Percentiles rank a stretch among this genome's conserved stretches.
Conservation (phyloP, 2,329 filamentous ascomycete genomes). For the Ceratocystis diversiconidia region DNA sequence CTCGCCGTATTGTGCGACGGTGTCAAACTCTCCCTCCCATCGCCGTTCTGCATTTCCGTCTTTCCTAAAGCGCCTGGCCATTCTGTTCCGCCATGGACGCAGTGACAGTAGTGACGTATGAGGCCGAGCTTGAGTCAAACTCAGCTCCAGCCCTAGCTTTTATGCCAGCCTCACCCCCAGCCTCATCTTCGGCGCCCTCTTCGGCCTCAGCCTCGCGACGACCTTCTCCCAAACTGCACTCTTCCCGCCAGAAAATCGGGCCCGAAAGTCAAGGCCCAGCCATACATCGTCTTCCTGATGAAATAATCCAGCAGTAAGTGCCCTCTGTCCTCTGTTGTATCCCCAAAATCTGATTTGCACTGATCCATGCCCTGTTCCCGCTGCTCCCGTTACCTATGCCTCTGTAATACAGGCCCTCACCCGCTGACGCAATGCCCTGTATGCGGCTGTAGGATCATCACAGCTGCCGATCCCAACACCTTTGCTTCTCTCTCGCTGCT, state of each 20-base stretch:
- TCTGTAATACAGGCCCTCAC: not conserved
- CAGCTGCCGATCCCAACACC: slow-evolving; percentile 43
- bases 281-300: slow-evolving; percentile 47
- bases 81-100: not conserved
- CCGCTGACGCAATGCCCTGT: slow-evolving; percentile 10
- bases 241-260: not conserved
- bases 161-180: not conserved
- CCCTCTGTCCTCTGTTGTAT: slow-evolving; percentile 22
- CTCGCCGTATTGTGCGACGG: too few species aligned
- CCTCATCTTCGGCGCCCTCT: not conserved
- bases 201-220: not conserved
- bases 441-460: slow-evolving; percentile 39
- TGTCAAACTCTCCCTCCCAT: not conserved
- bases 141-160: not conserved
- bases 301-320: slow-evolving; percentile 52
- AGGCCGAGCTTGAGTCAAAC: slow-evolving; percentile 5
- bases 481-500: slow-evolving; percentile 54
- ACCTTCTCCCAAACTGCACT: not conserved
- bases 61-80: not conserved
- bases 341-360: not conserved
- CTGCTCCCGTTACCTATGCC: not conserved
- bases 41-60: not conserved
- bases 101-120: not conserved
- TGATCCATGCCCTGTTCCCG: not conserved
- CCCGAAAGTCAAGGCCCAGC: slow-evolving; percentile 21